Conservation (phyloP, 768 basidiomycete species). For the Holtermannia corniformis region DNA sequence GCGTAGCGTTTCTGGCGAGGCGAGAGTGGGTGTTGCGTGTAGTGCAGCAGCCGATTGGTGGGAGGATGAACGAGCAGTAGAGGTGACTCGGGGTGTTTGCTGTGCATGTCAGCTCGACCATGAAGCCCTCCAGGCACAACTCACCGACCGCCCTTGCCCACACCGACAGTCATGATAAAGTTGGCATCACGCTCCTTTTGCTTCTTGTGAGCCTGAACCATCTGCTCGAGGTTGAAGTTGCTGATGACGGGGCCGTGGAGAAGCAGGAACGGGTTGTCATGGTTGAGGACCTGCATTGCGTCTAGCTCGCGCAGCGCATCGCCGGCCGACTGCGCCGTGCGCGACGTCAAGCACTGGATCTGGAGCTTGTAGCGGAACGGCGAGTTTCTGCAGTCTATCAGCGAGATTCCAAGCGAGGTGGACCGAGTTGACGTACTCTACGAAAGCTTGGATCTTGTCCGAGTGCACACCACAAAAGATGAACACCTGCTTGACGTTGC, state of each 20-base stretch:
- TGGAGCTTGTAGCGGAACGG: constrained; percentile 25
- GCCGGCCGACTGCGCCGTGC: constrained; percentile 36
- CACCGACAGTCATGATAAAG: constrained; percentile 86
- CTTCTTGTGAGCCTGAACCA: constrained; percentile 80
- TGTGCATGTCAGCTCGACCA: constrained; percentile 11
- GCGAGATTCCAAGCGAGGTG: neutral
- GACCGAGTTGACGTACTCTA: constrained; percentile 53
- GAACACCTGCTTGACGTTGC: constrained; percentile 92
- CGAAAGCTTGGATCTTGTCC: constrained; percentile 70
- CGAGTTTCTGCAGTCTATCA: constrained; percentile 10
- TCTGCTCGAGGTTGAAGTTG: constrained; percentile 81
- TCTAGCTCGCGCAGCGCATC: constrained; percentile 42
- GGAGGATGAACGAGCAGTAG: constrained; percentile 39
- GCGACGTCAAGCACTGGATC: constrained; percentile 34
- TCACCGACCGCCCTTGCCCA: constrained; percentile 37
- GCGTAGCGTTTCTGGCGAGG: constrained; percentile 18
- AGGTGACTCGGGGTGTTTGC: constrained; percentile 53
- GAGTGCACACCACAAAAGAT: constrained; percentile 88
- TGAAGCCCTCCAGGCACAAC: constrained; percentile 6
- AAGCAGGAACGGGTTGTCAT: constrained; percentile 40
- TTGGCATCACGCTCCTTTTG: constrained; percentile 78
- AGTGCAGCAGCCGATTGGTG: constrained; percentile 31
- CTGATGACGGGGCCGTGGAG: constrained; percentile 56
- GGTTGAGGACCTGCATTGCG: constrained; percentile 39
- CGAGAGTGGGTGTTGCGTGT: constrained; percentile 23